These are phyloP conservation scores for Nidularia pulvinata DNA, from an alignment of 768 basidiomycete species.

Conservation along the genomic window DNA sequence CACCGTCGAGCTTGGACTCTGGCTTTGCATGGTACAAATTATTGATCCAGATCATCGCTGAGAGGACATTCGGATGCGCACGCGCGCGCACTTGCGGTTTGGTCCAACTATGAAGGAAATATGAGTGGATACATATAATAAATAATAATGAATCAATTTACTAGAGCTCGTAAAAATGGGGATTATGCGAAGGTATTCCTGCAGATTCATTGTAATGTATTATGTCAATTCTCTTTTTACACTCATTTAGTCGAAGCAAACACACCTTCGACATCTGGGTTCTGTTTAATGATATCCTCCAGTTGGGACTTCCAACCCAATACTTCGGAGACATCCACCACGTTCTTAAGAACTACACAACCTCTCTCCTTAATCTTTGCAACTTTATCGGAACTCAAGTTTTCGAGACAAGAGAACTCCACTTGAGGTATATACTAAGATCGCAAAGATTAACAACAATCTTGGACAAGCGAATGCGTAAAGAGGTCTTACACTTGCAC, in stretches of 20 bases:
- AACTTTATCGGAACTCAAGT: slow-evolving; percentile 24
- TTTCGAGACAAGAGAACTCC: slow-evolving; percentile 42
- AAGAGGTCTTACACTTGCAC: neutral
- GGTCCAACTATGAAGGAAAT: slow-evolving; percentile 19
- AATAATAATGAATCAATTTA: neutral
- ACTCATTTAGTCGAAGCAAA: neutral
- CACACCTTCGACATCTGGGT: slow-evolving; percentile 30
- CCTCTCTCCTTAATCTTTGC: neutral
- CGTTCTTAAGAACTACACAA: slow-evolving; percentile 42
- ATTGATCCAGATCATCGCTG: slow-evolving; percentile 17
- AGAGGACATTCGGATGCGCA: slow-evolving; percentile 52
- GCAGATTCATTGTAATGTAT: neutral
- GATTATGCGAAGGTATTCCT: neutral
- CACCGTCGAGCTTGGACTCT: slow-evolving; percentile 44
- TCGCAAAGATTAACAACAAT: neutral
- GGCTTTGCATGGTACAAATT: slow-evolving; percentile 42
- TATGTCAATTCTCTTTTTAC: neutral
- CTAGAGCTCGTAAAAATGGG: neutral
- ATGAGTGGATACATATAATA: slow-evolving; percentile 15
- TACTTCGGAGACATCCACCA: slow-evolving; percentile 47
- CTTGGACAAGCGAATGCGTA: slow-evolving; percentile 24
- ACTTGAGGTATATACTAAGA: slow-evolving; percentile 50
- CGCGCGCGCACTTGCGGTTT: slow-evolving; percentile 54
- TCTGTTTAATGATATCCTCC: slow-evolving; percentile 45
- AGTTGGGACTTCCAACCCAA: slow-evolving; percentile 46